Evolutionary conservation across 2,329 filamentous ascomycete genomes (phyloP), one percentile per base, ranked within the genome.

Genomic region (Aspergillus felis): DNA sequence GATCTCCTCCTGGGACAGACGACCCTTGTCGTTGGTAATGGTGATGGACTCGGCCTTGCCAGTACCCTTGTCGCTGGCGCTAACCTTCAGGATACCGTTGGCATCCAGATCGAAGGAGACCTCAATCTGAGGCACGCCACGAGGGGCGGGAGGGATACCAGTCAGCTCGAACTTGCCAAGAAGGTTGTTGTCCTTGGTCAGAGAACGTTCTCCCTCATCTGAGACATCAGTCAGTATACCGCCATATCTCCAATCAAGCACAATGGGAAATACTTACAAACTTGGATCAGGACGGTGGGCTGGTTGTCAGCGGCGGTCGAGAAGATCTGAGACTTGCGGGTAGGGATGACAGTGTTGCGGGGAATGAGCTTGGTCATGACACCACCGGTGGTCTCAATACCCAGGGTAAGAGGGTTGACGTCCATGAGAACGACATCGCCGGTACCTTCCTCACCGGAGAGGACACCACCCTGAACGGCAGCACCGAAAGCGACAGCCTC

Each of bases 11-110:
- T 89, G 89, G 70, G 89, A 92, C 53, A 99, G 88, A 77, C 94
- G 93, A 67, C 94, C 94, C 88, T 97, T 97, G 82, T 99, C 94
- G 82, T 99, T 97, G 81, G 90, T 97, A 76, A 99, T 99, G 69
- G 94, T 97, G 78, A 99, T 97, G 63, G 89, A 92, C 84, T 99
- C 92, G 63, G 85, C 87, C 86, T 97, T 97, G 78, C 94, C 94
- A 71, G 93, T 97, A 75, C 92, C 94, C 89, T 97, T 97, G 80
- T 99, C 94, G 72, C 90, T 88, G 66, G 94, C 94, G 65, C 90
- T 91, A 63, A 99, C 94, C 84, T 95, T 93, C 66, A 99, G 87
- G 70, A 99, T 97, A 83, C 94, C 93, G 80, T 99, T 97, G 82
- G 92, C 92, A 71, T 99, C 93, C 58, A 99, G 88, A 79, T 97